Evolutionary conservation across 2,329 filamentous ascomycete genomes (phyloP), one percentile per base, ranked within the genome.

Genomic region (Hypomyces rosellus): DNA sequence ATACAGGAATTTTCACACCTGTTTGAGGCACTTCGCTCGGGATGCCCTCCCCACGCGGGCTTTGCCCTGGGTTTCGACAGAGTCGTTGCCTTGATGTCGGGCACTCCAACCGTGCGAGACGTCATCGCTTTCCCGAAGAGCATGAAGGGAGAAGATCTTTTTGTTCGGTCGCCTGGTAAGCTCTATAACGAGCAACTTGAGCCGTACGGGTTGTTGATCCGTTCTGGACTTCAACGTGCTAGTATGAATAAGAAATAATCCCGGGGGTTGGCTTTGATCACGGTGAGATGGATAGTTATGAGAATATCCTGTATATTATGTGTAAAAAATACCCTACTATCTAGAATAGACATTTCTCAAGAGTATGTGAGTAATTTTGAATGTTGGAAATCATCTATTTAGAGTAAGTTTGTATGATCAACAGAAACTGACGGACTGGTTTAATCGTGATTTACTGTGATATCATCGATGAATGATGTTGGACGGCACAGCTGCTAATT

Each of bases 101-200:
- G 85, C 1, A 85, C 80, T 33, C 77, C 86, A 11, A 90, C 86
- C 1, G 86, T 99, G 3, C 76, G 88, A 53, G 92, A 99, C 70
- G 92, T 99, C 2, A 96, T 99, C 67, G 91, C 91, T 0, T 99
- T 99, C 63, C 95, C 93, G 0, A 99, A 99, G 74, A 91, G 82
- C 54, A 90, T 89, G 54, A 90, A 84, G 65, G 91, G 93, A 1
- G 88, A 95, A 63, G 93, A 99, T 69, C 69, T 82, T 50, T 80
- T 95, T 67, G 89, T 95, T 3, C 83, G 81, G 59, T 88, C 88
- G 55, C 93, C 93, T 0, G 84, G 84, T 46, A 67, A 66, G 55
- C 74, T 95, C 56, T 87, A 78, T 0, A 70, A 80, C 51, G 78
- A 80, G 45, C 71, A 78, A 56, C 64, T 78, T 48, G 63, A 59